A percentile compares a stretch with the other conserved stretches of the same genome.
Conservation (phyloP, 306 rosid genomes). For the Acacia acuminata region DNA sequence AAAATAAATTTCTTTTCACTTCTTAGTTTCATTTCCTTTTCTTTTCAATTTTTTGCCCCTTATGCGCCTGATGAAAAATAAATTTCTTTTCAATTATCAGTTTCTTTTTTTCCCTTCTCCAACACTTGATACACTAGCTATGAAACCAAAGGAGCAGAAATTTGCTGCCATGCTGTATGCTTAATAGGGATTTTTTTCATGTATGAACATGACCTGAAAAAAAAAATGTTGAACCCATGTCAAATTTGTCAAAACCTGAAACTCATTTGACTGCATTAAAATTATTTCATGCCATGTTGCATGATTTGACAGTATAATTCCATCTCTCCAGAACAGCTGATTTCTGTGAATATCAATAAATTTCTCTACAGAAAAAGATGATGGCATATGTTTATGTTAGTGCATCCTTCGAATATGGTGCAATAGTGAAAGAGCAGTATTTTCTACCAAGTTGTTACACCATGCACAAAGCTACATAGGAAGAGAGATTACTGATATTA, state of each 20-base stretch:
- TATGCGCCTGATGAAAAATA: too few species aligned
- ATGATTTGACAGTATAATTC: not conserved
- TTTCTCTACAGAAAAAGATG: not conserved
- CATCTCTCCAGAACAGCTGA: not conserved
- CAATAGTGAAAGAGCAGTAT: constrained; percentile 13
- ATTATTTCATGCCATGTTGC: not conserved
- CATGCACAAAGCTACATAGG: not conserved
- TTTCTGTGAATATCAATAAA: not conserved
- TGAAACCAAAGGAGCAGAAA: not conserved
- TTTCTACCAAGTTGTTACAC: not conserved
- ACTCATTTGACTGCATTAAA: not conserved
- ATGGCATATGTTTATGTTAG: not conserved
- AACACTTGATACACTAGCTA: not conserved
- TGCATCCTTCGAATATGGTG: not conserved
- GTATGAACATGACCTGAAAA: not conserved
- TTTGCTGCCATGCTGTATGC: not conserved
- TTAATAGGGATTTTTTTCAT: not conserved
- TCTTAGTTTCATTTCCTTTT: not conserved
- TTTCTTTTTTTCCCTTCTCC: too few species aligned
- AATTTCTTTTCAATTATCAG: too few species aligned
- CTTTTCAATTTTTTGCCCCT: not conserved
- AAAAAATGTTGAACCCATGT: not conserved
- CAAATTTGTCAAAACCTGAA: not conserved
- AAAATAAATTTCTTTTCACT: not conserved
- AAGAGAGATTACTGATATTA: constrained; percentile 5